These are phyloP conservation scores for Lodderomyces theae DNA, from an alignment of 1,139 yeast genomes.

Conservation along the genomic window DNA sequence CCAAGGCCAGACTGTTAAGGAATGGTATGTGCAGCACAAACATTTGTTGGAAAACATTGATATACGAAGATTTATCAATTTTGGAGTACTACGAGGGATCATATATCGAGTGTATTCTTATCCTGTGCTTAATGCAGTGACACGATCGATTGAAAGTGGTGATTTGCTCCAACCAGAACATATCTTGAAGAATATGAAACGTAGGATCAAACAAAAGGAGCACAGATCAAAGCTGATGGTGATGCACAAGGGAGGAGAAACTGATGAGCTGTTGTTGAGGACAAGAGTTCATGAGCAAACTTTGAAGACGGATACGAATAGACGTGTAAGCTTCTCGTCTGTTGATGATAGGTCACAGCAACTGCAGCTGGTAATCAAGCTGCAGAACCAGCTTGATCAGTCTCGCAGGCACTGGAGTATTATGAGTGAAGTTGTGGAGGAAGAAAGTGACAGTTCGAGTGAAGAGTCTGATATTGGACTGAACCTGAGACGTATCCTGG, in stretches of 20 bases:
- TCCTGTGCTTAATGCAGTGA: slow-evolving; percentile 53
- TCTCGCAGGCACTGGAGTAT: slow-evolving; percentile 4
- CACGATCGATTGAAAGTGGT: slow-evolving; percentile 33
- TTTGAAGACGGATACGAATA: slow-evolving; percentile 21
- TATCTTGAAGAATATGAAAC: slow-evolving; percentile 23
- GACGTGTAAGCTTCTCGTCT: slow-evolving; percentile 37
- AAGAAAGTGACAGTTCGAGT: slow-evolving; percentile 20
- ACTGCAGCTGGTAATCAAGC: not conserved
- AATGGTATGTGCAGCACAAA: slow-evolving; percentile 73
- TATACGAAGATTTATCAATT: slow-evolving; percentile 76
- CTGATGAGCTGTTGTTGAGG: slow-evolving; percentile 22
- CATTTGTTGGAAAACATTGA: slow-evolving; percentile 64
- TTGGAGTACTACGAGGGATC: slow-evolving; percentile 79
- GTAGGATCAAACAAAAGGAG: slow-evolving; percentile 10
- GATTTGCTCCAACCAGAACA: slow-evolving; percentile 29
- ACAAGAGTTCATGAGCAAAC: slow-evolving; percentile 30
- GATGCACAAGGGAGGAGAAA: slow-evolving; percentile 5
- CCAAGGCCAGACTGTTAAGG: slow-evolving; percentile 74
- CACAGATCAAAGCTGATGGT: not conserved
- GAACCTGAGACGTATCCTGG: not conserved
- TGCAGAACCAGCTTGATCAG: slow-evolving; percentile 3
- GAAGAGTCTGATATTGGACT: slow-evolving; percentile 13
- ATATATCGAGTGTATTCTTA: slow-evolving; percentile 78
- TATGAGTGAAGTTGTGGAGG: slow-evolving; percentile 13
- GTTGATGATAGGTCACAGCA: slow-evolving; percentile 5